Conservation (phyloP, 2,329 filamentous ascomycete genomes). For the Paracorniculantispora psalliotae region DNA sequence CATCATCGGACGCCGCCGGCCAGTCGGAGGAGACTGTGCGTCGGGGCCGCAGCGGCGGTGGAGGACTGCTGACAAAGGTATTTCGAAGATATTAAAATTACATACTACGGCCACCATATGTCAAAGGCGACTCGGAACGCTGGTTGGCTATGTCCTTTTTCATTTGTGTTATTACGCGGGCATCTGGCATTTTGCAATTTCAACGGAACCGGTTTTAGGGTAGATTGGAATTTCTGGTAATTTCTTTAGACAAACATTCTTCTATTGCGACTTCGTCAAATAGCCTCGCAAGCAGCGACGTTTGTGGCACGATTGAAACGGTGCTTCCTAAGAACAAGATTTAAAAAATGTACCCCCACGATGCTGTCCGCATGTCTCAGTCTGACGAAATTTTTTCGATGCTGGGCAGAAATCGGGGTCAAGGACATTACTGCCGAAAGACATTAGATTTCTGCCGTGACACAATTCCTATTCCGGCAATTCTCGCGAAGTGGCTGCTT, state of each 20-base stretch:
- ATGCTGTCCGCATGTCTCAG: background rate
- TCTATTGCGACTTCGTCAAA: background rate
- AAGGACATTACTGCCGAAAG: background rate
- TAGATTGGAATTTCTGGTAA: background rate
- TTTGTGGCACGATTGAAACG: background rate
- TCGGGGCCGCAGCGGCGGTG: constrained; percentile 24
- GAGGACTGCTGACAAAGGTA: constrained; percentile 32
- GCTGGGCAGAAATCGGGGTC: background rate
- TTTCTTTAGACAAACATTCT: background rate
- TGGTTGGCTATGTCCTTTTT: background rate
- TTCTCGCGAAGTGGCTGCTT: constrained; percentile 5
- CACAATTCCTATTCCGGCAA: constrained; percentile 5
- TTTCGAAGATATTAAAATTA: constrained; percentile 23
- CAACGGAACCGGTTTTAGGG: background rate
- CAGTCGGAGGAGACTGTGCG: constrained; percentile 14
- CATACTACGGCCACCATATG: background rate
- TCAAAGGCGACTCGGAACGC: background rate
- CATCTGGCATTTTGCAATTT: background rate
- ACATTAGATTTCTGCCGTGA: constrained; percentile 1
- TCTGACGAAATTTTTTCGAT: background rate
- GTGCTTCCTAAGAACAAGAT: background rate
- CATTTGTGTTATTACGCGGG: background rate
- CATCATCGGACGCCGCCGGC: constrained; percentile 18
- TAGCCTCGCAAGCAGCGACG: background rate
- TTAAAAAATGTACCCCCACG: background rate